Evolutionary conservation across 148 eudicot species (phyloP).

Genomic region (Rhododendron molle): DNA sequence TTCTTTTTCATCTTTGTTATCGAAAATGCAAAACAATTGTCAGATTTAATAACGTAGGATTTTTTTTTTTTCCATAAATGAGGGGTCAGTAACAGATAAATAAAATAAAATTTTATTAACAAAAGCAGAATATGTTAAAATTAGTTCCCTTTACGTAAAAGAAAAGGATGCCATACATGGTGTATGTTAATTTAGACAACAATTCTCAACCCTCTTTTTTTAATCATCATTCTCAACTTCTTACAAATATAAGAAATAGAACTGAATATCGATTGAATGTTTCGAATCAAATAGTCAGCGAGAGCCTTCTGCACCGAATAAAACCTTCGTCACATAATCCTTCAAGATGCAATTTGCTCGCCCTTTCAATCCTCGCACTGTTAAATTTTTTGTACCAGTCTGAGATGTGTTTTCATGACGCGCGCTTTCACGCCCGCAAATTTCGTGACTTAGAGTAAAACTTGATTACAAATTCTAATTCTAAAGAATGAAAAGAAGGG

Average conservation of each 20-base stretch:
- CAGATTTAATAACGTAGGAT: background rate
- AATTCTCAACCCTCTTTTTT: background rate
- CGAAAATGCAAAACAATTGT: background rate
- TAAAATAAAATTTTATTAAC: background rate
- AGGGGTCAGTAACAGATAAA: background rate
- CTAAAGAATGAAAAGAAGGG: background rate
- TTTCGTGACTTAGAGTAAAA: background rate
- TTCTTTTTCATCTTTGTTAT: background rate
- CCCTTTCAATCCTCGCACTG: too few relatives aligned
- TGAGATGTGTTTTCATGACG: too few relatives aligned
- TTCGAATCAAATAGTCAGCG: background rate
- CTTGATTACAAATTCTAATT: background rate
- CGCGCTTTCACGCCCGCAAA: too few relatives aligned
- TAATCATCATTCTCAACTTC: background rate
- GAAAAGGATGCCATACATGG: background rate
- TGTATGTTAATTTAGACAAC: background rate
- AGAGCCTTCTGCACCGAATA: background rate
- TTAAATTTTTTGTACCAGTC: too few relatives aligned
- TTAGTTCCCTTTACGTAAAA: background rate
- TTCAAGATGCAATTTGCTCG: too few relatives aligned
- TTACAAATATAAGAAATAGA: background rate
- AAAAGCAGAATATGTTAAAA: background rate
- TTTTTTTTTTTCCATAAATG: background rate
- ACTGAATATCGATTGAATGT: background rate
- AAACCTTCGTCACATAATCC: background rate